phyloP scores from a whole-genome alignment of 2,329 filamentous ascomycete genomes.

The Colletotrichum sansevieriae region DNA sequence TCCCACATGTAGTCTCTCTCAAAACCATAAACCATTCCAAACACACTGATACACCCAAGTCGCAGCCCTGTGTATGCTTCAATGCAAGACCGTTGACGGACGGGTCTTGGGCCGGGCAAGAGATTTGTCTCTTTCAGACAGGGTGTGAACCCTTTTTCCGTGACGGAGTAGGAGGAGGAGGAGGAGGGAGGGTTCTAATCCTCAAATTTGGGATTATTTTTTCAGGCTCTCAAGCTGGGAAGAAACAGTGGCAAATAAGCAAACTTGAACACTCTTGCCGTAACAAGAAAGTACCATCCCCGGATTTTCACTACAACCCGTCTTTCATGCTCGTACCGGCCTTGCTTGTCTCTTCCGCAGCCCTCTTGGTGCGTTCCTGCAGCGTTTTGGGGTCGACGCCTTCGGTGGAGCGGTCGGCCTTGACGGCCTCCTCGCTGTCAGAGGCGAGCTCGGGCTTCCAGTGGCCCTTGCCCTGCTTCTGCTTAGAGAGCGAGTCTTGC shows the following conservation, averaged over 20 bases:
- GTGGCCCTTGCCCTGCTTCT: constrained; percentile 76
- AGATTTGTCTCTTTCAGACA: neutral
- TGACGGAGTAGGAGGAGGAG: neutral
- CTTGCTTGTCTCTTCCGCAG: constrained; percentile 63
- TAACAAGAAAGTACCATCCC: neutral
- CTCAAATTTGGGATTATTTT: neutral
- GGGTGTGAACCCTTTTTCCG: neutral
- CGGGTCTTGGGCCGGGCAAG: neutral
- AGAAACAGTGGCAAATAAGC: constrained; percentile 4
- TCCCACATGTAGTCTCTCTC: constrained; percentile 1
- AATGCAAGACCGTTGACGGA: neutral
- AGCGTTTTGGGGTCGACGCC: constrained; percentile 60
- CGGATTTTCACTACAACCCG: constrained; percentile 50
- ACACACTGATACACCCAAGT: neutral
- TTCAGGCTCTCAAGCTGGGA: neutral
- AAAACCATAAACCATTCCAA: neutral
- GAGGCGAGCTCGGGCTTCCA: constrained; percentile 85
- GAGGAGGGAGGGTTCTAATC: neutral
- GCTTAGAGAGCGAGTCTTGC: constrained; percentile 72
- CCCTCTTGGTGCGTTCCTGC: constrained; percentile 70
- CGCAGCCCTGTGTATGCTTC: neutral
- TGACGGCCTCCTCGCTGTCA: constrained; percentile 83
- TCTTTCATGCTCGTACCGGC: constrained; percentile 63
- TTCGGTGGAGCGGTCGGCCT: constrained; percentile 68
- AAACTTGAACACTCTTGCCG: neutral